Base-by-base conservation (phyloP, 805 yeast genomes). In the Pichia sporocuriosa region DNA sequence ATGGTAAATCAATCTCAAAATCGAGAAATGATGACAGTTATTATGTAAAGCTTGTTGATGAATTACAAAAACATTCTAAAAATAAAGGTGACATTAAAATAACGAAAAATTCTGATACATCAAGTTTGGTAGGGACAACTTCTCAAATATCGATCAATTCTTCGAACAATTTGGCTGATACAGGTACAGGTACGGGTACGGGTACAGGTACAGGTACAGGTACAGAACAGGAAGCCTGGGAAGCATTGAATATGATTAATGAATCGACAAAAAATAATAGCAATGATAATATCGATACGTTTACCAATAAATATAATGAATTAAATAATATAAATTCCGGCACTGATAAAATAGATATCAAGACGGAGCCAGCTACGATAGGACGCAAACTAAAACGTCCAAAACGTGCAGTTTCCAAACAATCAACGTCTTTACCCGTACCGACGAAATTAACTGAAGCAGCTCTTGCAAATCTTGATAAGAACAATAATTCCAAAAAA, bases 391-490 rank as follows among this genome's bases (percentile, higher is more conserved):
- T 44, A 6, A 41, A 47, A 25, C 43, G 45, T 24, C 46, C 50
- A 3, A 47, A 39, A 24, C 13, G 45, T 4, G 17, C 45, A 22
- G 22, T 28, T 26, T 13, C 13, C 9, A 34, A 35, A 26, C 15
- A 7, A 4, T 24, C 24, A 31, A 32, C 6, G 20, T 12, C 34
- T 1, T 10, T 19, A 16, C 22, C 40, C 2, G 28, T 11, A 13
- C 40, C 42, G 12, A 24, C 32, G 6, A 20, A 33, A 15, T 19
- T 47, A 13, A 39, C 46, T 4, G 42, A 35, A 33, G 35, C 40
- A 50, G 47, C 56, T 48, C 23, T 43, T 35, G 22, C 46, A 2
- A 34, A 29, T 26, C 43, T 41, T 20, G 45, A 48, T 25, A 19
- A 34, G 6, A 42, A 24, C 23, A 25, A 19, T 19, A 13, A 17